phyloP scores from a whole-genome alignment of 179 eudicot genomes.

The Spergularia azorica region DNA sequence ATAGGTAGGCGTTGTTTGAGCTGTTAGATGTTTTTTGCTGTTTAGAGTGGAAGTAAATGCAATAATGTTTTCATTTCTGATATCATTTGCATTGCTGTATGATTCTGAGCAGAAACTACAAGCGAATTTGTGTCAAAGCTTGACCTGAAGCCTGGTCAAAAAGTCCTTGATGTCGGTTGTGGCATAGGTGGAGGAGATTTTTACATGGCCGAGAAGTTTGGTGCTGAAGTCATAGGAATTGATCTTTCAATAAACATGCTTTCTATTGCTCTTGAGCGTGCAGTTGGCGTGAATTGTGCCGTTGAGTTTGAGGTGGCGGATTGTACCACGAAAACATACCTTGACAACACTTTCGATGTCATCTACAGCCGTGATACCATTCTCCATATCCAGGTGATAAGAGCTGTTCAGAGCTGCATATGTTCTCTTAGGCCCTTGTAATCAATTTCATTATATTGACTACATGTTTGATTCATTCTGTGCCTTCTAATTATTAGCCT shows the following conservation, averaged over 20 bases:
- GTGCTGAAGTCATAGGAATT: constrained; percentile 84
- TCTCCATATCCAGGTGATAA: constrained; percentile 86
- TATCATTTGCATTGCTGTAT: neutral
- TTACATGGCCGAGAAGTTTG: constrained; percentile 88
- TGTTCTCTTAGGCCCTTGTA: neutral
- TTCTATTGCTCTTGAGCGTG: constrained; percentile 85
- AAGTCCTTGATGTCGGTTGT: constrained; percentile 95
- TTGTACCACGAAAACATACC: constrained; percentile 85
- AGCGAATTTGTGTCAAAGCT: constrained; percentile 79
- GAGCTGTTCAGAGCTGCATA: neutral
- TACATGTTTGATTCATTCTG: no score
- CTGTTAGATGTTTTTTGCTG: neutral
- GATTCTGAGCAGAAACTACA: constrained; percentile 72
- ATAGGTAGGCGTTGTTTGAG: constrained; percentile 50
- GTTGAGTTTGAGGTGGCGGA: constrained; percentile 96
- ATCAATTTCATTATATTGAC: neutral
- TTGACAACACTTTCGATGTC: constrained; percentile 80
- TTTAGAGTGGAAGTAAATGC: neutral
- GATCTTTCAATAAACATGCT: constrained; percentile 93
- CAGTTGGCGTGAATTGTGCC: constrained; percentile 70
- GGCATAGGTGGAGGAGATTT: constrained; percentile 98
- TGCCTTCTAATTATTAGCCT: no score
- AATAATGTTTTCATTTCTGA: neutral
- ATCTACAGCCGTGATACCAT: constrained; percentile 97
- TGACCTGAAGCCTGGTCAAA: constrained; percentile 88